Evolutionary conservation across 2,329 filamentous ascomycete genomes (phyloP), one percentile per base, ranked within the genome.

Genomic region (Hypoxylon sp.): DNA sequence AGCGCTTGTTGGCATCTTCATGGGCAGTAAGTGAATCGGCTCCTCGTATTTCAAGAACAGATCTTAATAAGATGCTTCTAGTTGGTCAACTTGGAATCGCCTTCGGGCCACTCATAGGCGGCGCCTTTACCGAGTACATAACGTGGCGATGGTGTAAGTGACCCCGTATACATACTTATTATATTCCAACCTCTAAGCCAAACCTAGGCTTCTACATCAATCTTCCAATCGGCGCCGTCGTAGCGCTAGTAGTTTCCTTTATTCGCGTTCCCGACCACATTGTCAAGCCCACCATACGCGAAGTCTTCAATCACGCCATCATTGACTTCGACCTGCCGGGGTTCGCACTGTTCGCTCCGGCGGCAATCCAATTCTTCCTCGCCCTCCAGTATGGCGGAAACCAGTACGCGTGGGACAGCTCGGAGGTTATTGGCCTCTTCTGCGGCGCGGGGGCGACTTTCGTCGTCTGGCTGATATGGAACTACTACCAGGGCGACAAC

Each of bases 131-230:
- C 0, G 71, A 80, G 13, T 80, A 80, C 47, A 67, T 74, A 1
- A 80, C 78, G 2, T 85, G 84, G 84, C 77, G 83, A 47, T 84
- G 83, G 82, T 83, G 81, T 80, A 73, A 75, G 78, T 74, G 0
- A 14, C 26, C 54, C 19, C 14, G 33, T 24, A 39, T 22, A 29
- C 3, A 1, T 11, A 14, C 4, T 17, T 24, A 14, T 1, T 13
- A 3, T 19, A 5, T 8, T 5, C 0, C 2, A 10, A 48, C 31
- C 14, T 17, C 22, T 46, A 46, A 60, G 58, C 11, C 0, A 10
- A 9, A 5, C 1, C 29, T 50, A 81, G 80, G 80, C 51, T 84
- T 85, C 71, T 84, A 81, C 66, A 77, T 85, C 74, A 84, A 84
- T 67, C 78, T 85, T 0, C 83, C 83, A 1, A 51, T 84, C 35